These are phyloP conservation scores for Vitis amurensis DNA, from an alignment of 164 flowering plant species.

Conservation along the genomic window DNA sequence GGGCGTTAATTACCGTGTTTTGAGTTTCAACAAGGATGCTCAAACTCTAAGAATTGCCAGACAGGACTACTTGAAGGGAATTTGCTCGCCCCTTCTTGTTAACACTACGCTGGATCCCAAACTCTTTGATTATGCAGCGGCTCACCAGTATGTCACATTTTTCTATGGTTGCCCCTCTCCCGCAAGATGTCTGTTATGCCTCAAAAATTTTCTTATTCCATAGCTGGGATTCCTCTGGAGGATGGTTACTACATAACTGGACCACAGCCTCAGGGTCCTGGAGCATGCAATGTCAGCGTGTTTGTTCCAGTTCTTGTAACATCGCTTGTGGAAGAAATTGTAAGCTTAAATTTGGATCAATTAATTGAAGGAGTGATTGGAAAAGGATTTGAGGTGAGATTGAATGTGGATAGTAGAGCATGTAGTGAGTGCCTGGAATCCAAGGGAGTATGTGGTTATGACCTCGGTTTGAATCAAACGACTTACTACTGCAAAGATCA, in stretches of 20 bases:
- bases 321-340: neutral
- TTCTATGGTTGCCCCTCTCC: neutral
- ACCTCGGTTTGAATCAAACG: constrained; percentile 3
- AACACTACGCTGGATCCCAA: neutral
- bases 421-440: constrained; percentile 23
- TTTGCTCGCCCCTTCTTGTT: neutral
- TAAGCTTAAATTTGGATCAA: neutral
- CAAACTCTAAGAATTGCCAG: too few species aligned
- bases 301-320: constrained; percentile 14
- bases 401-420: constrained; percentile 8
- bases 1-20: too few species aligned
- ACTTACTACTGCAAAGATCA: constrained; percentile 18
- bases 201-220: neutral
- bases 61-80: neutral
- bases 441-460: constrained; percentile 23
- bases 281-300: constrained; percentile 25
- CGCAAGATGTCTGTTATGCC: too few species aligned
- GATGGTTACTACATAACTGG: neutral
- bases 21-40: too few species aligned
- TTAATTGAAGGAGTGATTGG: constrained; percentile 1
- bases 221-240: neutral
- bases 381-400: constrained; percentile 30
- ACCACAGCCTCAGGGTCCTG: constrained; percentile 11
- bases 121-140: neutral
- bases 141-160: neutral